Conservation (phyloP, 805 yeast species). For the Saccharomycopsis lassenensis region DNA sequence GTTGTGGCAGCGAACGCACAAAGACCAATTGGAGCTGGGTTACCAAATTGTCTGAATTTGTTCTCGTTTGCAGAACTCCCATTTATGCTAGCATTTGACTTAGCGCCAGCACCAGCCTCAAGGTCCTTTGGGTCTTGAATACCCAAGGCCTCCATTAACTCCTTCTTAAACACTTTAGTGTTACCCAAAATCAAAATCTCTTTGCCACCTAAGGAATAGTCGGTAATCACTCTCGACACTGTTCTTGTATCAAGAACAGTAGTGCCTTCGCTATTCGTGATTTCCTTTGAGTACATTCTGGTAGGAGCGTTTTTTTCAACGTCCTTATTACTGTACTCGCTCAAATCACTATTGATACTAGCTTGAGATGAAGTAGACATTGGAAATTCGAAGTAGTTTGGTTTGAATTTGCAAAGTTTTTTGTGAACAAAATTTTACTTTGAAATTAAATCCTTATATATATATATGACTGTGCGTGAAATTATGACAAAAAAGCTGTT, state of each 20-base stretch:
- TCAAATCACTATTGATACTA: slow-evolving; percentile 5
- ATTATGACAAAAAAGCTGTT: too few species aligned
- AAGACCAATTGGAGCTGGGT: slow-evolving; percentile 52
- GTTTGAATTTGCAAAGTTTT: too few species aligned
- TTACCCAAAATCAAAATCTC: slow-evolving; percentile 39
- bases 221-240: slow-evolving; percentile 7
- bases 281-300: slow-evolving; percentile 8
- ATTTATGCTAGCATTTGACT: slow-evolving; percentile 42
- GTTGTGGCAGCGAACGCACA: slow-evolving; percentile 53
- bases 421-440: too few species aligned
- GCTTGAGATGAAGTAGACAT: slow-evolving; percentile 7
- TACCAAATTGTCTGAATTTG: slow-evolving; percentile 29
- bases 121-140: slow-evolving; percentile 29
- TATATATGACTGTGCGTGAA: too few species aligned
- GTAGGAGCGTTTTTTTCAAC: slow-evolving; percentile 10
- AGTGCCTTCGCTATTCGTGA: slow-evolving; percentile 1
- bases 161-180: slow-evolving; percentile 36
- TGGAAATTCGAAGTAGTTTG: too few species aligned
- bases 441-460: too few species aligned
- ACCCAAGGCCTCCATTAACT: slow-evolving; percentile 43
- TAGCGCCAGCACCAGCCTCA: too few species aligned
- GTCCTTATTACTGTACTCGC: slow-evolving; percentile 4
- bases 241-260: slow-evolving; percentile 3
- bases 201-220: slow-evolving; percentile 30
- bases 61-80: slow-evolving; percentile 27